A percentile compares a stretch with the other conserved stretches of the same genome.
Conservation (phyloP, 2,329 filamentous ascomycete species). For the Phaeosphaeria sp. region DNA sequence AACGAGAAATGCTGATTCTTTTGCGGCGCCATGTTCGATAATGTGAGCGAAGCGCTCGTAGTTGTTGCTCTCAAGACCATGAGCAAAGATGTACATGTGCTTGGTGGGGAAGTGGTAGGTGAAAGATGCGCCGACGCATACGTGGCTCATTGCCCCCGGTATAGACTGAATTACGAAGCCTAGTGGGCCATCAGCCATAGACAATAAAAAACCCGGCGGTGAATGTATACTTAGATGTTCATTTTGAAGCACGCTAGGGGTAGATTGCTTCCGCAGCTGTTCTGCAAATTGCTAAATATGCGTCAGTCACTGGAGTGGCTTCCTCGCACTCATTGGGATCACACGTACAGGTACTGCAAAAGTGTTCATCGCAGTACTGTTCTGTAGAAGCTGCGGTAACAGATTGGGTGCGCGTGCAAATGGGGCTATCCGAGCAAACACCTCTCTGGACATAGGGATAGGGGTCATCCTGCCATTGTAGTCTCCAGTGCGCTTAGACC, state of each 20-base stretch:
- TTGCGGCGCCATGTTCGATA: conserved; percentile 1
- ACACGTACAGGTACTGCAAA: conserved; percentile 5
- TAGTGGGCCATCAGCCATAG: neutral
- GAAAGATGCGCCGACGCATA: conserved; percentile 18
- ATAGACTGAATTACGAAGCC: conserved; percentile 20
- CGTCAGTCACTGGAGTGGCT: neutral
- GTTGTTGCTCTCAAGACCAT: conserved; percentile 6
- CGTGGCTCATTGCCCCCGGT: neutral
- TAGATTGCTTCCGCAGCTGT: neutral
- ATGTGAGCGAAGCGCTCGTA: neutral
- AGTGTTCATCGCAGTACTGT: conserved; percentile 6
- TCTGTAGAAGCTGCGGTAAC: conserved; percentile 6
- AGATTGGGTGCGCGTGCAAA: conserved; percentile 14
- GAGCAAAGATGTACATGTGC: conserved; percentile 26
- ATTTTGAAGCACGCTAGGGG: neutral
- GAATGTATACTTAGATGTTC: neutral
- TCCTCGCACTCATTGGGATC: neutral
- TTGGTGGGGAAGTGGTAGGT: conserved; percentile 23
- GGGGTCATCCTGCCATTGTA: conserved; percentile 10
- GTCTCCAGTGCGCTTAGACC: conserved; percentile 3
- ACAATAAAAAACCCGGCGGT: neutral
- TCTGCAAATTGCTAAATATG: neutral
- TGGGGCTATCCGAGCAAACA: conserved; percentile 13
- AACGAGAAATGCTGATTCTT: conserved; percentile 11
- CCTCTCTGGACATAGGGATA: conserved; percentile 4